Percentiles rank a stretch among this genome's conserved stretches.
Evolutionary conservation across 1,139 yeast species (phyloP).

Genomic region (Suhomyces bolitotheri): DNA sequence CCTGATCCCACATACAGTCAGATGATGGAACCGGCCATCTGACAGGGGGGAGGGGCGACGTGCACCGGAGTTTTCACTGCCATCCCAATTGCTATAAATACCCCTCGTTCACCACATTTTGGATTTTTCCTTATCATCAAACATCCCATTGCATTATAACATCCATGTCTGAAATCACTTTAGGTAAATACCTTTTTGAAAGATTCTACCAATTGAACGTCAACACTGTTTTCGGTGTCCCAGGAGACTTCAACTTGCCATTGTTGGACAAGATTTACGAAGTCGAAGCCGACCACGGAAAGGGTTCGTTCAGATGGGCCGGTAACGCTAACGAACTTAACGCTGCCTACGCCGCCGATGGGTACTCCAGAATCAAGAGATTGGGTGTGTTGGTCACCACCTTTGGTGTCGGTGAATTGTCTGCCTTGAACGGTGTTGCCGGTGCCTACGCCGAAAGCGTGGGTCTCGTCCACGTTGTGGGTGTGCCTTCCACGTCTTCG

Average conservation of each 20-base stretch:
- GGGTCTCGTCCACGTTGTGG: slow-evolving; percentile 42
- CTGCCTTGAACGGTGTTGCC: slow-evolving; percentile 43
- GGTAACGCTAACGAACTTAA: slow-evolving; percentile 47
- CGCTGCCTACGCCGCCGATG: slow-evolving; percentile 48
- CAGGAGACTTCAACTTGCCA: slow-evolving; percentile 43
- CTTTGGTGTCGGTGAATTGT: slow-evolving; percentile 45
- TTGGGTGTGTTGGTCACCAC: slow-evolving; percentile 42
- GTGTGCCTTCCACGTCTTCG: slow-evolving; percentile 40
- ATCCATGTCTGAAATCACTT: slow-evolving; percentile 38
- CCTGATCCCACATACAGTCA: slow-evolving; percentile 1
- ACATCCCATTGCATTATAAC: background rate
- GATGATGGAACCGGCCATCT: slow-evolving; percentile 4
- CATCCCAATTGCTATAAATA: slow-evolving; percentile 4
- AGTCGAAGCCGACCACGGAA: slow-evolving; percentile 20
- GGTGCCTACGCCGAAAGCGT: slow-evolving; percentile 47
- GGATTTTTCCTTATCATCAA: background rate
- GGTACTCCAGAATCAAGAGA: slow-evolving; percentile 42
- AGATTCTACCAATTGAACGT: slow-evolving; percentile 44
- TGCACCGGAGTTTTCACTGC: slow-evolving; percentile 1
- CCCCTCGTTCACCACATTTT: background rate
- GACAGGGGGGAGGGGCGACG: slow-evolving; percentile 5
- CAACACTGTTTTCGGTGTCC: slow-evolving; percentile 43
- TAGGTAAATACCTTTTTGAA: slow-evolving; percentile 47
- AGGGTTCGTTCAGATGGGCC: slow-evolving; percentile 38
- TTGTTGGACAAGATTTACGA: slow-evolving; percentile 42